phyloP scores from a whole-genome alignment of 805 yeast genomes.

The Suhomyces canberraensis region DNA sequence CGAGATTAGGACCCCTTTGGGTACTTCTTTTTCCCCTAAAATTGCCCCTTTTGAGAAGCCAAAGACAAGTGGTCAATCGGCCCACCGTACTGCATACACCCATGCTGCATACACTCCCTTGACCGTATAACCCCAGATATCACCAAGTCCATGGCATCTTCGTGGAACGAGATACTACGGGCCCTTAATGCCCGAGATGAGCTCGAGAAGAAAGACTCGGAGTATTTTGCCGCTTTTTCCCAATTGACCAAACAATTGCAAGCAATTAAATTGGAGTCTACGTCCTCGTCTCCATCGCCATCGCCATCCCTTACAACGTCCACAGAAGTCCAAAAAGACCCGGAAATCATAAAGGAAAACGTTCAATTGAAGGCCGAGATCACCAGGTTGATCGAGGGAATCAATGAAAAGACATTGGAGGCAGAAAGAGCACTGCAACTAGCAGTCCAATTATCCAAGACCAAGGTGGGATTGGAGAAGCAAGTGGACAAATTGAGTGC shows the following conservation, averaged over 20 bases:
- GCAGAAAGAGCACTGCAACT: constrained; percentile 4
- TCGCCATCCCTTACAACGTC: constrained; percentile 3
- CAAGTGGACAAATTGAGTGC: constrained; percentile 14
- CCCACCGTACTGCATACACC: too few relatives aligned
- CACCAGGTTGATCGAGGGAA: constrained; percentile 3
- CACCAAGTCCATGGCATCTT: too few relatives aligned
- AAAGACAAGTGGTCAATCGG: too few relatives aligned
- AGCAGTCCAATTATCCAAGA: constrained; percentile 1
- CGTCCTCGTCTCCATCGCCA: constrained; percentile 2
- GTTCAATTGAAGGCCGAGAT: constrained; percentile 9
- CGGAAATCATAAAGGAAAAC: constrained; percentile 13
- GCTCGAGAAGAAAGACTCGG: constrained; percentile 28
- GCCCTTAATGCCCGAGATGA: constrained; percentile 29
- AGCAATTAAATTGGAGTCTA: constrained; percentile 4
- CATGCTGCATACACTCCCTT: too few relatives aligned
- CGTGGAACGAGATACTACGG: constrained; percentile 17
- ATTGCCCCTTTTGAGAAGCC: too few relatives aligned
- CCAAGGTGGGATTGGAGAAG: constrained; percentile 15
- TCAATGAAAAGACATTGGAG: constrained; percentile 5
- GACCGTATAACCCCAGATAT: too few relatives aligned
- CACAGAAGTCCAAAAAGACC: neutral
- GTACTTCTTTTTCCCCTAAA: too few relatives aligned
- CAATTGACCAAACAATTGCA: constrained; percentile 21
- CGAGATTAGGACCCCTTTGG: too few relatives aligned
- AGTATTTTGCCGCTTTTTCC: constrained; percentile 32